Base-by-base conservation (phyloP, 2,329 filamentous ascomycete genomes). In the Didymella lethalis region DNA sequence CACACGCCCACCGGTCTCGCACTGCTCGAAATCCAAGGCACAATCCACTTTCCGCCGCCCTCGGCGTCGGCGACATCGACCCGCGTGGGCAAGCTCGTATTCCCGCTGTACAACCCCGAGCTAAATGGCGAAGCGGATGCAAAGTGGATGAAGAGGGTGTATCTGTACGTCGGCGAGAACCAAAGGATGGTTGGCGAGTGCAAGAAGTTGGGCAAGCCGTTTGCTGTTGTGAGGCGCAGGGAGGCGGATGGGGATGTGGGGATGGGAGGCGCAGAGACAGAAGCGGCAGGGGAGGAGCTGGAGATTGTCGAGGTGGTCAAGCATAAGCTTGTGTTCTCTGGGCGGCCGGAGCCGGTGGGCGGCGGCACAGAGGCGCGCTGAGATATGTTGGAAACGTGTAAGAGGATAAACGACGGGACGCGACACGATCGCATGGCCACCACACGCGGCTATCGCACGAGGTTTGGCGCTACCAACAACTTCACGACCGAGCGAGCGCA, bases 11-110 rank as follows among this genome's bases (percentile, higher is more conserved):
- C 90, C 0, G 95, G 95, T 49, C 86, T 97, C 40, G 94, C 94
- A 18, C 83, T 99, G 45, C 83, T 99, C 57, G 95, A 98, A 79
- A 86, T 99, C 14, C 95, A 99, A 81, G 95, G 93, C 61, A 92
- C 87, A 14, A 89, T 99, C 79, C 94, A 96, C 76, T 82, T 93
- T 1, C 88, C 92, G 7, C 5, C 54, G 11, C 54, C 54, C 20
- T 7, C 32, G 2, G 50, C 64, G 48, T 72, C 5, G 61, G 78
- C 34, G 72, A 29, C 66, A 20, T 61, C 71, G 8, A 85, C 86
- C 1, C 78, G 82, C 26, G 83, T 96, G 64, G 93, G 93, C 31
- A 88, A 86, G 55, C 83, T 96, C 29, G 84, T 90, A 31, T 96
- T 96, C 69, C 92, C 92, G 1, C 84, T 91, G 67, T 92, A 93